Percentiles rank a stretch among this genome's conserved stretches.
Conservation (phyloP, 83 land plant genomes). For the Picea mariana region DNA sequence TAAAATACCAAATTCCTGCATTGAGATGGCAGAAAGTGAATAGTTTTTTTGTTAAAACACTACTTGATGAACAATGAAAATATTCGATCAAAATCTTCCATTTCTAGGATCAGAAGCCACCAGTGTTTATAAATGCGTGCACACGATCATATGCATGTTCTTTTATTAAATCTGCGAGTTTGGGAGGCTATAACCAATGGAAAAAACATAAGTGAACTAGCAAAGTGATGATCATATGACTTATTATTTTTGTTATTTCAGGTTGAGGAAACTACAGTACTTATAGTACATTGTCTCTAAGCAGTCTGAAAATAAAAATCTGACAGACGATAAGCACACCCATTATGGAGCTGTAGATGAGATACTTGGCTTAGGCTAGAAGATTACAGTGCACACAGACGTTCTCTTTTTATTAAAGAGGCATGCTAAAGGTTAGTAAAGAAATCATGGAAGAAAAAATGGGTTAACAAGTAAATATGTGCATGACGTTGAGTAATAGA, state of each 20-base stretch:
- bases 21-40: too few relatives aligned
- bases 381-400: background rate
- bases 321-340: background rate
- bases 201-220: background rate
- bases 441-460: background rate
- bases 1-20: too few relatives aligned
- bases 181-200: slow-evolving; percentile 1
- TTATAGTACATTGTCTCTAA: background rate
- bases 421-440: background rate
- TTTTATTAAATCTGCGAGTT: background rate
- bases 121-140: too few relatives aligned
- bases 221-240: background rate
- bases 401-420: background rate
- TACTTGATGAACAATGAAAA: too few relatives aligned
- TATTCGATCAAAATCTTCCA: too few relatives aligned
- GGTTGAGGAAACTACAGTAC: background rate
- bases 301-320: background rate
- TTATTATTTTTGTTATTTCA: background rate
- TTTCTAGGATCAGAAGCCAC: too few relatives aligned
- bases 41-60: too few relatives aligned
- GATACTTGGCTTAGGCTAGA: background rate
- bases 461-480: background rate
- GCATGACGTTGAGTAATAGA: background rate
- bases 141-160: background rate
- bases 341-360: background rate